Conservation (phyloP, 768 basidiomycete genomes). For the Cystobasidium ongulense region DNA sequence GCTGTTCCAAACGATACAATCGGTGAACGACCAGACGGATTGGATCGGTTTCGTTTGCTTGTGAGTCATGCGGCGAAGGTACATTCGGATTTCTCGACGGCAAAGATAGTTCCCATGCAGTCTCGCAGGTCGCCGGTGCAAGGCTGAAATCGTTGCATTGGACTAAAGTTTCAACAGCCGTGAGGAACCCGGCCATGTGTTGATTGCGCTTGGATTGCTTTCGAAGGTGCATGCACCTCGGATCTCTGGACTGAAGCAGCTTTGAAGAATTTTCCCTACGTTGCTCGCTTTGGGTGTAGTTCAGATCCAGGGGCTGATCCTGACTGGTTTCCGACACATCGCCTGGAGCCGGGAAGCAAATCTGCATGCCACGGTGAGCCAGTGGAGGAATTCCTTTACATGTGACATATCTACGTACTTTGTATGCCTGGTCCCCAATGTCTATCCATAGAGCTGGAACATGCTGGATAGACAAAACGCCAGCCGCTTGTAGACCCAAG, state of each 20-base stretch:
- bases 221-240: constrained; percentile 2
- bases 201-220: not conserved
- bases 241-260: not conserved
- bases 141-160: constrained; percentile 1
- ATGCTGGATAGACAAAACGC: not conserved
- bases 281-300: not conserved
- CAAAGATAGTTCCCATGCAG: not conserved
- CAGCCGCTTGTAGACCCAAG: constrained; percentile 7
- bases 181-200: constrained; percentile 2
- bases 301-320: not conserved
- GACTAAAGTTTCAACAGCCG: constrained; percentile 4
- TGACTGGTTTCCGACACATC: not conserved
- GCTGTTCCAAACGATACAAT: constrained; percentile 2
- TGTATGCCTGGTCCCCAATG: constrained; percentile 5
- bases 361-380: not conserved
- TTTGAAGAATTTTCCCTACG: not conserved
- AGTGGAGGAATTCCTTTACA: not conserved
- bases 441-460: not conserved
- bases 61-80: not conserved
- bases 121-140: not conserved
- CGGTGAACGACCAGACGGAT: not conserved
- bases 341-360: not conserved
- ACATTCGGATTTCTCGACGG: not conserved
- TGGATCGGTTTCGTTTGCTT: not conserved
- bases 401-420: not conserved